Conservation (phyloP, 345 rosid genomes). For the Populus euphratica region DNA sequence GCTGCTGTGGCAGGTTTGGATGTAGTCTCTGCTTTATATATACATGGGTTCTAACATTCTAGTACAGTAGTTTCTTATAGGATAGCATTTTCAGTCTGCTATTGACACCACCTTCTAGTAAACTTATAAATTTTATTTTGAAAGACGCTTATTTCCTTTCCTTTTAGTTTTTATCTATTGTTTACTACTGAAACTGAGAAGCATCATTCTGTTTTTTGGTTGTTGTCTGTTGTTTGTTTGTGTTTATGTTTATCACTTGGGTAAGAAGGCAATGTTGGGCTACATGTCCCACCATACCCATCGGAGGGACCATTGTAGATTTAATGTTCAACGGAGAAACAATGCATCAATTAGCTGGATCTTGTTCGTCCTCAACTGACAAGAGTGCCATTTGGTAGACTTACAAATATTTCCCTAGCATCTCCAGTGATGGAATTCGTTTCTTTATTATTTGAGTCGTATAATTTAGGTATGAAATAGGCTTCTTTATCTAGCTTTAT, state of each 20-base stretch:
- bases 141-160: background rate
- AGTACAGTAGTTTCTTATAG: background rate
- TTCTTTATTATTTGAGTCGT: background rate
- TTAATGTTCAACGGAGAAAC: conserved; percentile 21
- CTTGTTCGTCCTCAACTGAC: conserved; percentile 25
- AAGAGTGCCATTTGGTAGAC: conserved; percentile 29
- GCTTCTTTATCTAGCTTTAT: conserved; percentile 7
- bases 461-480: background rate
- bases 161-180: conserved; percentile 17
- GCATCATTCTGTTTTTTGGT: conserved; percentile 28
- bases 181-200: conserved; percentile 23
- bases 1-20: conserved; percentile 19
- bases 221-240: conserved; percentile 33
- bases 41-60: background rate
- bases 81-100: background rate
- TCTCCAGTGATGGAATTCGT: background rate
- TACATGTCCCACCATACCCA: conserved; percentile 26
- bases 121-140: background rate
- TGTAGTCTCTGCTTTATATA: conserved; percentile 2
- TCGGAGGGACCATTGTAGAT: conserved; percentile 21
- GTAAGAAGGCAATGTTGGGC: conserved; percentile 37
- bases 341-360: conserved; percentile 23
- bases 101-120: background rate
- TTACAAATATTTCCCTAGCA: conserved; percentile 21
- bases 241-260: conserved; percentile 25